Base-by-base conservation (phyloP, 805 yeast species). In the Myxozyma neglecta region DNA sequence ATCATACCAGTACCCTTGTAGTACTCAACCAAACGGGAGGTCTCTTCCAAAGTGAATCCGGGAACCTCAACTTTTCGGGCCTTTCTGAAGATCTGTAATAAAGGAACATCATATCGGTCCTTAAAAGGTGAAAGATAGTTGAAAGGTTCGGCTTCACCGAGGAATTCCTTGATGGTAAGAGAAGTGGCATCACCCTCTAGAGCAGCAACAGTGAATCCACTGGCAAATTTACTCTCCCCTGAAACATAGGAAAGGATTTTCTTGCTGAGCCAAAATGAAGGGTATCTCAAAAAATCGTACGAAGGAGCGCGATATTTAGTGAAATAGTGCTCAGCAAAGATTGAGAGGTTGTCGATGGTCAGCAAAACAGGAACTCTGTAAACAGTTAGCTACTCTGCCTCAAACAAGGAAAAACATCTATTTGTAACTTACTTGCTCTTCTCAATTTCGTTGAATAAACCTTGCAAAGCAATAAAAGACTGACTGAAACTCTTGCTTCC, bases 11-110 rank as follows among this genome's bases (percentile, higher is more conserved):
- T 44, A n/a, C 37, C 29, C 43, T 40, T 50, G 58, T 42, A 61
- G 39, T 64, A 64, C 9, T 53, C 57, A 40, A 64, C 50, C 58
- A 61, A n/a, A 29, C 20, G 29, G 42, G 57, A 63, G 6, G 67
- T 44, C 51, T 64, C 65, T 13, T 20, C 43, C 16, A 55, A 34
- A 34, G 53, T 29, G 59, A 56, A 64, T 11, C 51, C 44, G 11
- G 59, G 32, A 29, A 64, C 57, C 1, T 11, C 16, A n/a, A 64
- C 14, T 3, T 18, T 35, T 8, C 35, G 36, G 9, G 55, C 57
- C 3, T 24, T 50, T 13, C 24, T 14, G n/a, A 64, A 37, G 32
- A 40, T 32, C 16, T 39, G 47, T 7, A 46, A 42, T 10, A 63
- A 49, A 9, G 34, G 42, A 10, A 49, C 47, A 55, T 57, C 59